Evolutionary conservation across 805 yeast genomes (phyloP).

Genomic region (Teunomyces funiuensis): DNA sequence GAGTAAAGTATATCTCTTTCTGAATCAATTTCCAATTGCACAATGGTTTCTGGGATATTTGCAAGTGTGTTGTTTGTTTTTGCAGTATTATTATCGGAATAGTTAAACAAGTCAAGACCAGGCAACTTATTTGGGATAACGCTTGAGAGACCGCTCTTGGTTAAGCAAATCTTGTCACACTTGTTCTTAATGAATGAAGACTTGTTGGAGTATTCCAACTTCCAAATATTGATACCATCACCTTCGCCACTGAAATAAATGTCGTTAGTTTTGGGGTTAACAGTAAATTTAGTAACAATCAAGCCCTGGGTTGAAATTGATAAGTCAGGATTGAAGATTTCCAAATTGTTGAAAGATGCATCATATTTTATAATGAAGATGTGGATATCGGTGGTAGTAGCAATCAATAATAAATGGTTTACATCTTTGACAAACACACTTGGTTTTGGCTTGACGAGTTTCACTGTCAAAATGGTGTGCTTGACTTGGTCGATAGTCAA

Average conservation of each 20-base stretch:
- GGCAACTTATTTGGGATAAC: constrained; percentile 39
- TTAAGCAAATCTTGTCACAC: constrained; percentile 79
- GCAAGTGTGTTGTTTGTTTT: constrained; percentile 6
- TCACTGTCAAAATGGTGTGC: constrained; percentile 74
- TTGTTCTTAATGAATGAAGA: constrained; percentile 86
- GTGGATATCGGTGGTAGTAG: constrained; percentile 79
- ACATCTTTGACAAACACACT: constrained; percentile 80
- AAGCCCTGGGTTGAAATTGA: constrained; percentile 78
- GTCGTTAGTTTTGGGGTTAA: constrained; percentile 66
- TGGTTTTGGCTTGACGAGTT: constrained; percentile 76
- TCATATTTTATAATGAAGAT: constrained; percentile 69
- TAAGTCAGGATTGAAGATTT: constrained; percentile 80
- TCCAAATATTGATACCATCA: constrained; percentile 83
- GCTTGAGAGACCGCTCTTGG: constrained; percentile 54
- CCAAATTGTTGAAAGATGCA: constrained; percentile 46
- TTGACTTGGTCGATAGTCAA: constrained; percentile 80
- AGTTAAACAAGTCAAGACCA: constrained; percentile 31
- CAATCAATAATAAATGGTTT: constrained; percentile 66
- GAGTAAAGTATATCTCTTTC: constrained; percentile 78
- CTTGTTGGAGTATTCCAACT: constrained; percentile 74
- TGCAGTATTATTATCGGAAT: constrained; percentile 16
- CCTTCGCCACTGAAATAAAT: constrained; percentile 81
- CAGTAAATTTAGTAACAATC: constrained; percentile 60
- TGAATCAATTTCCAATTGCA: constrained; percentile 70
- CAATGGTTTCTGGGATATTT: constrained; percentile 53